These are phyloP conservation scores for Alisma plantagoaquatica DNA, from an alignment of 106 monocot genomes.

Conservation along the genomic window DNA sequence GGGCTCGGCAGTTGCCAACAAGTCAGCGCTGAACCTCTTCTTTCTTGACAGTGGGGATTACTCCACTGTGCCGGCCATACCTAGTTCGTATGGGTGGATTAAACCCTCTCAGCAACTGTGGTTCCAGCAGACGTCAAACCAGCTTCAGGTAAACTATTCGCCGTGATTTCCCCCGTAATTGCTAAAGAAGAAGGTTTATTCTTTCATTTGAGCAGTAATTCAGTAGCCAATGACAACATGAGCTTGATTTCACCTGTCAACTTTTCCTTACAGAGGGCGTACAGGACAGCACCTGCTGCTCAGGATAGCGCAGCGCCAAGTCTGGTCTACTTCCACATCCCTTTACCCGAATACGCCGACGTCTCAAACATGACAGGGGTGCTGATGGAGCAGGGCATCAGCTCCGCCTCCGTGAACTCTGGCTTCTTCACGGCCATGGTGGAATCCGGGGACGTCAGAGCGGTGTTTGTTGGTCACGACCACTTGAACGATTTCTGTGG, in stretches of 20 bases:
- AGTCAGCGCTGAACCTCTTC: conserved; percentile 74
- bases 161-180: conserved; percentile 72
- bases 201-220: too few species aligned
- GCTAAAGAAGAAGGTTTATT: too few species aligned
- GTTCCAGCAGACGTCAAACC: too few species aligned
- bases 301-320: conserved; percentile 57
- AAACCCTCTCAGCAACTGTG: too few species aligned
- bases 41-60: too few species aligned
- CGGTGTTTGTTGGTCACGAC: too few species aligned
- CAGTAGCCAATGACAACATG: too few species aligned
- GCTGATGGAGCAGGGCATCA: conserved; percentile 62
- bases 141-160: conserved; percentile 53
- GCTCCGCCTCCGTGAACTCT: conserved; percentile 63
- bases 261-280: conserved; percentile 53
- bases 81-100: too few species aligned
- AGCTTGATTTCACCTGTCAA: conserved; percentile 58
- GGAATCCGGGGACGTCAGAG: too few species aligned
- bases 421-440: conserved; percentile 76
- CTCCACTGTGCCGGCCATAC: conserved; percentile 81
- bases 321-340: conserved; percentile 76
- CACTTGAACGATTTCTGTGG: conserved; percentile 51
- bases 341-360: conserved; percentile 52
- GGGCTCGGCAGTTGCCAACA: conserved; percentile 36
- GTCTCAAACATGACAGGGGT: conserved; percentile 58
- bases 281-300: conserved; percentile 25